phyloP scores from a whole-genome alignment of 208 protist species.

The Borovskyia barvae region DNA sequence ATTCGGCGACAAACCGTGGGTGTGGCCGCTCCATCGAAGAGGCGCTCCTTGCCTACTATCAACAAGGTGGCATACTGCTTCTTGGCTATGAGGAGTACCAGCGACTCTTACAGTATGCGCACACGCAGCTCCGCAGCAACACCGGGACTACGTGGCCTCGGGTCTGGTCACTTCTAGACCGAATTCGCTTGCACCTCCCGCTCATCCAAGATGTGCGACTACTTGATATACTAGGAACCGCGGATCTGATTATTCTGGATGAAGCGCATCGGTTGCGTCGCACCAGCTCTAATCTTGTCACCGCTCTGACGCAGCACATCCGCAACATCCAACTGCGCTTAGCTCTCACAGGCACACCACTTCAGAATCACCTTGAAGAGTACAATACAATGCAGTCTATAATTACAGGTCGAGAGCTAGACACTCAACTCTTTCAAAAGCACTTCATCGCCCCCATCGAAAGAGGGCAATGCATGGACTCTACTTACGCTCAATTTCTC shows the following conservation, averaged over 20 bases:
- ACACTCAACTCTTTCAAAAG: constrained; percentile 51
- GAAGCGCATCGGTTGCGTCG: constrained; percentile 77
- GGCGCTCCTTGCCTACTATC: constrained; percentile 48
- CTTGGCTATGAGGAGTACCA: constrained; percentile 88
- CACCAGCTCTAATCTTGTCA: constrained; percentile 45
- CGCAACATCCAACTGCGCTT: constrained; percentile 68
- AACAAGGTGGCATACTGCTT: constrained; percentile 67
- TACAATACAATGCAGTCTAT: constrained; percentile 90
- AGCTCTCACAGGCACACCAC: constrained; percentile 86
- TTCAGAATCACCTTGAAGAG: constrained; percentile 89
- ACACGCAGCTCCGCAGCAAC: constrained; percentile 10
- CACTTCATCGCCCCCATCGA: constrained; percentile 71
- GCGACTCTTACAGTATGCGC: constrained; percentile 26
- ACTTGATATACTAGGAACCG: constrained; percentile 62
- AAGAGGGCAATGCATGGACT: constrained; percentile 64
- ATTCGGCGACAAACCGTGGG: neutral
- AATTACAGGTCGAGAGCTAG: constrained; percentile 51
- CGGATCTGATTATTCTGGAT: constrained; percentile 79
- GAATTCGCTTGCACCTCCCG: constrained; percentile 43
- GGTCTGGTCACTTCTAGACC: constrained; percentile 41
- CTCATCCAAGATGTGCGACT: constrained; percentile 25
- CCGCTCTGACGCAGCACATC: constrained; percentile 41
- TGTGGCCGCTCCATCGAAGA: constrained; percentile 17
- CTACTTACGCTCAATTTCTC: constrained; percentile 57
- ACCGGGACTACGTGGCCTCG: constrained; percentile 9